Evolutionary conservation across 164 flowering plant genomes (phyloP).

Genomic region (Dillenia suffruticosa): DNA sequence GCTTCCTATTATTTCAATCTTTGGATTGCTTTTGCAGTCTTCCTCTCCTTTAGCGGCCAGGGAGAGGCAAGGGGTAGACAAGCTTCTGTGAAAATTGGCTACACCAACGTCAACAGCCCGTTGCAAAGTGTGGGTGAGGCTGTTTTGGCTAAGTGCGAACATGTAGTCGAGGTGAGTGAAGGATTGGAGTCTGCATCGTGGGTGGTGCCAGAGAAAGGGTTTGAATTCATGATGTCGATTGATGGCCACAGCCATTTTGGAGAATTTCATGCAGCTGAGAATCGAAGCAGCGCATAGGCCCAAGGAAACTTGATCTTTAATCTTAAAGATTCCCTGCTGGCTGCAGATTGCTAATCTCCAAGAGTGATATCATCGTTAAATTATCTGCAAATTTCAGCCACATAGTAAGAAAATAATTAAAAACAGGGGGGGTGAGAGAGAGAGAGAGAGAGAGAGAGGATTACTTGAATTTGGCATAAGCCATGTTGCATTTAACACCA

Average conservation of each 20-base stretch:
- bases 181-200: constrained; percentile 57
- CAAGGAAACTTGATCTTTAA: constrained; percentile 10
- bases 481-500: no score
- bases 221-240: constrained; percentile 56
- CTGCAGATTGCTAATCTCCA: constrained; percentile 11
- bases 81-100: constrained; percentile 46
- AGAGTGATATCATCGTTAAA: constrained; percentile 25
- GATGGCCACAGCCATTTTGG: constrained; percentile 60
- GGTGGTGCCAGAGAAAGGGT: constrained; percentile 40
- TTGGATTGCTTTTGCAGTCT: constrained; percentile 24
- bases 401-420: no score
- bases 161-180: constrained; percentile 42
- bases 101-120: constrained; percentile 19
- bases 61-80: constrained; percentile 82
- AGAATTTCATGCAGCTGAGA: constrained; percentile 27
- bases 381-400: constrained; percentile 15
- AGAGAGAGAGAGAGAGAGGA: no score
- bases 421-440: no score
- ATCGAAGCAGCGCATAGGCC: constrained; percentile 25
- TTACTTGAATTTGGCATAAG: no score
- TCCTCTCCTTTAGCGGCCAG: constrained; percentile 25
- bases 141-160: constrained; percentile 30
- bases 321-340: constrained; percentile 15
- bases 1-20: constrained; percentile 55
- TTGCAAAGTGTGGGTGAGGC: constrained; percentile 31